Percentiles rank a stretch among this genome's conserved stretches.
Conservation (phyloP, 768 basidiomycete species). For the Cubamyces lactineus region DNA sequence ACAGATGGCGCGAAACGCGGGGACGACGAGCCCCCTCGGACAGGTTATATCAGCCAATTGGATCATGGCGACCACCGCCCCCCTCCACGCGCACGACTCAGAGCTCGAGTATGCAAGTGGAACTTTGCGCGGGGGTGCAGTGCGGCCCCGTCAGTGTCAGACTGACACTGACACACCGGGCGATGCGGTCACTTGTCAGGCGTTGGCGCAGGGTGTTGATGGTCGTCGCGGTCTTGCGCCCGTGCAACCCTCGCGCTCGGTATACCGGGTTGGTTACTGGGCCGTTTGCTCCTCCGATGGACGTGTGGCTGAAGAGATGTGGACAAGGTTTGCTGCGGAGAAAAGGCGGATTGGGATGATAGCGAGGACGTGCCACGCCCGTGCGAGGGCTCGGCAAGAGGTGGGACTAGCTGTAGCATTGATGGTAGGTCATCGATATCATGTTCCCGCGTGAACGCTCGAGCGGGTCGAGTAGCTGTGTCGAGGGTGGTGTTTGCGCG, state of each 20-base stretch:
- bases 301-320: not conserved
- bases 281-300: not conserved
- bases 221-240: not conserved
- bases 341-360: not conserved
- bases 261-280: not conserved
- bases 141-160: not conserved
- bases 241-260: not conserved
- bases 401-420: not conserved
- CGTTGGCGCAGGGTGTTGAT: not conserved
- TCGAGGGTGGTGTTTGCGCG: too few species aligned
- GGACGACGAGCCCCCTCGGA: too few species aligned
- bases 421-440: not conserved
- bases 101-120: too few species aligned
- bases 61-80: too few species aligned
- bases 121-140: not conserved
- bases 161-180: not conserved
- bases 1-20: too few species aligned
- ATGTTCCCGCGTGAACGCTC: not conserved
- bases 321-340: slow-evolving; percentile 14
- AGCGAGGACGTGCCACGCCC: slow-evolving; percentile 8
- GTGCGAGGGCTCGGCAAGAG: slow-evolving; percentile 1
- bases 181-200: not conserved
- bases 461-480: too few species aligned
- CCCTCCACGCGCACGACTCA: too few species aligned
- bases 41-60: too few species aligned